A percentile compares a stretch with the other conserved stretches of the same genome.
Evolutionary conservation across 345 rosid genomes (phyloP).

Genomic region (Hibiscus trionum): DNA sequence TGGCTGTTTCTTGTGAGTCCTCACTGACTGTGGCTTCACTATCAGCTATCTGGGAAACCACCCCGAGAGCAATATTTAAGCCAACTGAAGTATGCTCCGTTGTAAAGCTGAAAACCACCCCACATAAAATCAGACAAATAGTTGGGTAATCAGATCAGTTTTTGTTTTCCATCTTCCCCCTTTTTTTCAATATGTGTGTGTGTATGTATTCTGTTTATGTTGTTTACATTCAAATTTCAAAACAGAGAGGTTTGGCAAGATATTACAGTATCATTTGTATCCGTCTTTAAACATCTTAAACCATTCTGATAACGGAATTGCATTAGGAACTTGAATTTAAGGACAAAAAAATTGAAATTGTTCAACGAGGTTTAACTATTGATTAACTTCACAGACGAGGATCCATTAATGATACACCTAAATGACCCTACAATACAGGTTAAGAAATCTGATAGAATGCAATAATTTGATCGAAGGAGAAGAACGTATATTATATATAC

Average conservation of each 20-base stretch:
- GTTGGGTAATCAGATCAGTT: background rate
- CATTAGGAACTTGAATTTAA: background rate
- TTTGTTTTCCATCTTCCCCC: background rate
- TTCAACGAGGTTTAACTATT: background rate
- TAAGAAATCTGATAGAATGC: background rate
- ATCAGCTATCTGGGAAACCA: slow-evolving; percentile 23
- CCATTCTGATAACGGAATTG: background rate
- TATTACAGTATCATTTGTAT: background rate
- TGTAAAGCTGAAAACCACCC: slow-evolving; percentile 45
- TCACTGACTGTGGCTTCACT: slow-evolving; percentile 23
- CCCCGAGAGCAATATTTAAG: slow-evolving; percentile 61
- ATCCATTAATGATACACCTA: background rate
- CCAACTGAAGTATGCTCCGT: slow-evolving; percentile 61
- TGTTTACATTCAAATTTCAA: background rate
- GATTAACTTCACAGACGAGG: background rate
- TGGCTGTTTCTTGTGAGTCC: slow-evolving; percentile 10
- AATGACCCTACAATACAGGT: background rate
- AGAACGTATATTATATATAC: slow-evolving; percentile 23
- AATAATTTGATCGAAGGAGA: slow-evolving; percentile 3
- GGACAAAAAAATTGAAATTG: background rate
- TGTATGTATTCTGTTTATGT: background rate
- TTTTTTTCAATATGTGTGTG: no score
- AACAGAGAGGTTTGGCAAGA: background rate
- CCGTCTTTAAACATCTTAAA: background rate
- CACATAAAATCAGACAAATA: slow-evolving; percentile 2